Evolutionary conservation across 129 eudicot species (phyloP).

Genomic region (Pittosporum tobira): DNA sequence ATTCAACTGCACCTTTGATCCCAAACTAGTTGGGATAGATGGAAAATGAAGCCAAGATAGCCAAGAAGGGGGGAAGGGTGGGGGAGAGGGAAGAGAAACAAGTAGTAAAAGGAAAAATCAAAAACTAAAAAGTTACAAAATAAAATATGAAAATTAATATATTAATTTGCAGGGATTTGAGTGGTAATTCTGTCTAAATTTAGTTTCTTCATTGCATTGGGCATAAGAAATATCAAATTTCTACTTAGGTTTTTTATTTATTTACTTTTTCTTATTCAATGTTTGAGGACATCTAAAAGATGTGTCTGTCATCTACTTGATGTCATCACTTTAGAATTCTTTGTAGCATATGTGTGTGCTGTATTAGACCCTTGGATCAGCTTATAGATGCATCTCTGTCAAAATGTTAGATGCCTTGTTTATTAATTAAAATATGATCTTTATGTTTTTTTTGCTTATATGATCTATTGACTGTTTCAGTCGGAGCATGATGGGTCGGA

Average conservation of each 20-base stretch:
- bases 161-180: not conserved
- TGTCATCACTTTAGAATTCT: not conserved
- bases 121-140: no score
- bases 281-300: not conserved
- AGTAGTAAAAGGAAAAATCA: no score
- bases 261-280: not conserved
- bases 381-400: not conserved
- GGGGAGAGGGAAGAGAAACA: no score
- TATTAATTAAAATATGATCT: not conserved
- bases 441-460: not conserved
- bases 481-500: slow-evolving; percentile 93
- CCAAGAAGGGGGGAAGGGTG: no score
- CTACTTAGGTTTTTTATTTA: not conserved
- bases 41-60: no score
- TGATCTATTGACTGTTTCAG: slow-evolving; percentile 31
- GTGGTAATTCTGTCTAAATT: not conserved
- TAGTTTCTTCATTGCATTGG: not conserved
- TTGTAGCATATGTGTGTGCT: no score
- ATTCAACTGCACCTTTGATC: no score
- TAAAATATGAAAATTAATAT: no score
- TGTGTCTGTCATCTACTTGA: not conserved
- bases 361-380: not conserved
- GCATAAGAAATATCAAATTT: not conserved
- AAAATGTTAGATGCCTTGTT: not conserved
- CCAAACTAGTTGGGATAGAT: no score